Evolutionary conservation across 768 basidiomycete species (phyloP).

Genomic region (Termitomyces sp.): DNA sequence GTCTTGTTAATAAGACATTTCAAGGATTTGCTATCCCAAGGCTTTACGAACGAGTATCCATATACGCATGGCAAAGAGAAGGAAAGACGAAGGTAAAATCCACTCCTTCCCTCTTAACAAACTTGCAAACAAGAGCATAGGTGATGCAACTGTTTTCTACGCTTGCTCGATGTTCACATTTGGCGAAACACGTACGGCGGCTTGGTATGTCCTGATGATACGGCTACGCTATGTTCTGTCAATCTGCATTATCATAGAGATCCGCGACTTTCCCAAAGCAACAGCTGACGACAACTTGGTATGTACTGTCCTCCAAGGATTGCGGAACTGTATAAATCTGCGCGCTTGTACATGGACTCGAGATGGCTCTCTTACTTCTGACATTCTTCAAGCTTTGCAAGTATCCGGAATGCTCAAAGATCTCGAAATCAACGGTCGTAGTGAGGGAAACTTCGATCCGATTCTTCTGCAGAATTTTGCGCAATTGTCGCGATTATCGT

Average conservation of each 20-base stretch:
- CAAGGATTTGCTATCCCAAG: conserved; percentile 39
- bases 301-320: conserved; percentile 38
- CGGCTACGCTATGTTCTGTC: not conserved
- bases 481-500: conserved; percentile 47
- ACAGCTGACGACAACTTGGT: conserved; percentile 25
- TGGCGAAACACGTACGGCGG: conserved; percentile 11
- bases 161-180: conserved; percentile 31
- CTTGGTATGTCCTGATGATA: conserved; percentile 14
- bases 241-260: conserved; percentile 37
- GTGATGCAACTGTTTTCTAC: conserved; percentile 59
- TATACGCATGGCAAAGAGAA: conserved; percentile 70
- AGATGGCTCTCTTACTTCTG: conserved; percentile 63
- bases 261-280: conserved; percentile 68
- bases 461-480: conserved; percentile 42
- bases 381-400: conserved; percentile 49
- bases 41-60: conserved; percentile 54
- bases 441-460: conserved; percentile 52
- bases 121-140: conserved; percentile 25
- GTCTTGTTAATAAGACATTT: conserved; percentile 57
- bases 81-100: conserved; percentile 52
- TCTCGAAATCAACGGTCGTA: conserved; percentile 70
- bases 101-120: not conserved
- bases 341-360: conserved; percentile 73
- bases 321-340: conserved; percentile 59
- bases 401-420: conserved; percentile 38